Conservation (phyloP, 805 yeast species). For the Saccharomycopsis babjevae region DNA sequence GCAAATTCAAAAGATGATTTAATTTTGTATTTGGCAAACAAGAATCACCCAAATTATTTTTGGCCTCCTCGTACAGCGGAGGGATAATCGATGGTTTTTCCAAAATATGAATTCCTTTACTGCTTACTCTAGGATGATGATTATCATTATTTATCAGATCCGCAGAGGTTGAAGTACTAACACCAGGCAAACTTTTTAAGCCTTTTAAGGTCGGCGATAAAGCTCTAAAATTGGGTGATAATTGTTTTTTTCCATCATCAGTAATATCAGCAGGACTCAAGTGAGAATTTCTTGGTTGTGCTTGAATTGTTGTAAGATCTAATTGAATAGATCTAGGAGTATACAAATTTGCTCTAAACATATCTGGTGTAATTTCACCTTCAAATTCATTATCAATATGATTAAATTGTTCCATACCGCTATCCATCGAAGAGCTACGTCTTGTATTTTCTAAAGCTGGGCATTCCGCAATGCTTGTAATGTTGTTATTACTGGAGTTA, state of each 20-base stretch:
- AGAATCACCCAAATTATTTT: neutral
- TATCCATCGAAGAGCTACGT: neutral
- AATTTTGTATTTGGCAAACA: neutral
- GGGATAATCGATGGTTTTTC: slow-evolving; percentile 16
- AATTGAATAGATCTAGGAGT: slow-evolving; percentile 15
- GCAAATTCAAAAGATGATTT: neutral
- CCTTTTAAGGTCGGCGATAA: slow-evolving; percentile 17
- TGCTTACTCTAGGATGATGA: neutral
- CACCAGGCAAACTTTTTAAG: neutral
- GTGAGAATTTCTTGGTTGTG: slow-evolving; percentile 8
- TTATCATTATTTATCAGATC: neutral
- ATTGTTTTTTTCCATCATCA: neutral
- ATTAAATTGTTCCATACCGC: neutral
- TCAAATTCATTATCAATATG: slow-evolving; percentile 14
- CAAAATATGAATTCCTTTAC: slow-evolving; percentile 9
- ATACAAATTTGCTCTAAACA: slow-evolving; percentile 17
- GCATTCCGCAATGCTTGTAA: neutral
- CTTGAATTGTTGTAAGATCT: slow-evolving; percentile 16
- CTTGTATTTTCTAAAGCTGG: neutral
- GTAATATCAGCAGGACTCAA: slow-evolving; percentile 2
- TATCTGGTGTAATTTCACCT: slow-evolving; percentile 14
- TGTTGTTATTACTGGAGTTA: slow-evolving; percentile 13
- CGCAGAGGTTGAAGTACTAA: neutral
- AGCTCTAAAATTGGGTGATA: slow-evolving; percentile 17
- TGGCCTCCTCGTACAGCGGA: slow-evolving; percentile 9